These are phyloP conservation scores for Ganoderma resinaceum DNA, from an alignment of 1,284 basidiomycete species.

Conservation along the genomic window DNA sequence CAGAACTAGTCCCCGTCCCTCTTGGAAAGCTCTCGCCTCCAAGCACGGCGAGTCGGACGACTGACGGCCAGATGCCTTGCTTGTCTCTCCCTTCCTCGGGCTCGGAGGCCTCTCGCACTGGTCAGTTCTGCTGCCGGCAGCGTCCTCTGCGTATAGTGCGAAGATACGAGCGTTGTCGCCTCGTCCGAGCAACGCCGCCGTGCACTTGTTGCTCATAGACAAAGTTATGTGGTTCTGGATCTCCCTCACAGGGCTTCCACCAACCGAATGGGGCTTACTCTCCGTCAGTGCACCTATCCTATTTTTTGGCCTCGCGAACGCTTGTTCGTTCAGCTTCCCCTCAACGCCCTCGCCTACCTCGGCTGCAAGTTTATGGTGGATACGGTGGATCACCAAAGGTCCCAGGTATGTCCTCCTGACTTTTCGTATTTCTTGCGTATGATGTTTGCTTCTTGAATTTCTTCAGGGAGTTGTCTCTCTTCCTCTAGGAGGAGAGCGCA, in stretches of 20 bases:
- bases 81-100: conserved; percentile 17
- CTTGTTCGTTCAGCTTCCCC: conserved; percentile 14
- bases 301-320: conserved; percentile 60
- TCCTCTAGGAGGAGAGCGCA: conserved; percentile 48
- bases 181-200: conserved; percentile 40
- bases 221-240: conserved; percentile 84
- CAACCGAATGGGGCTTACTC: conserved; percentile 93
- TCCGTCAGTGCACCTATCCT: conserved; percentile 56
- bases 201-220: conserved; percentile 80
- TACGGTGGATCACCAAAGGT: neutral
- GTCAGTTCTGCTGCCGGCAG: conserved; percentile 59
- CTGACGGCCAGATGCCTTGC: conserved; percentile 52
- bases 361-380: neutral
- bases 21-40: conserved; percentile 76
- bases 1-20: conserved; percentile 63
- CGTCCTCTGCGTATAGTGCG: conserved; percentile 52
- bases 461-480: conserved; percentile 83
- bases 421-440: neutral
- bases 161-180: conserved; percentile 76
- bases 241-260: conserved; percentile 43
- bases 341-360: neutral
- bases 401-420: conserved; percentile 11
- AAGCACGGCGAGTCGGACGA: conserved; percentile 53
- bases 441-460: conserved; percentile 66
- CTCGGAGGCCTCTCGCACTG: conserved; percentile 47